These are phyloP conservation scores for Penicillium sp. DNA, from an alignment of 2,329 filamentous ascomycete genomes.

Conservation along the genomic window DNA sequence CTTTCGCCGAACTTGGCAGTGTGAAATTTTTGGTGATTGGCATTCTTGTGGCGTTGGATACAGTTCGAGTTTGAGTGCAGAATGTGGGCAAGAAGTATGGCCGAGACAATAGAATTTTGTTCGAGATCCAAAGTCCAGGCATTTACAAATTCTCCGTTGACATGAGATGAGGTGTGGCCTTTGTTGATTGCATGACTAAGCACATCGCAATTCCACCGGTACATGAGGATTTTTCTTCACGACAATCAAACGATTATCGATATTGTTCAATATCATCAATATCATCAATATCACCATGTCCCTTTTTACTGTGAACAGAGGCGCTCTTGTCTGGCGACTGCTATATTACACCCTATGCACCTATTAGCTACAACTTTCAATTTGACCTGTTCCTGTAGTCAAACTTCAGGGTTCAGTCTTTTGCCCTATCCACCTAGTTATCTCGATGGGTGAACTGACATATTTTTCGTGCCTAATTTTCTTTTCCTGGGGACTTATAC, in stretches of 20 bases:
- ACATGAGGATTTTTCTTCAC: background rate
- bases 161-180: background rate
- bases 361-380: background rate
- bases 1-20: conserved; percentile 19
- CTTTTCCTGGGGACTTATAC: background rate
- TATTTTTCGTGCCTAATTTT: background rate
- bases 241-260: background rate
- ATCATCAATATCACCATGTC: background rate
- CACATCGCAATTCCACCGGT: background rate
- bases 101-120: background rate
- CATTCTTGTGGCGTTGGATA: conserved; percentile 21
- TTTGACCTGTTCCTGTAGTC: background rate
- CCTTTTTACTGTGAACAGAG: background rate
- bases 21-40: conserved; percentile 27
- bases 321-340: background rate
- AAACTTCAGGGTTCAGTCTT: background rate
- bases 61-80: background rate
- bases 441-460: background rate
- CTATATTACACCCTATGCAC: background rate
- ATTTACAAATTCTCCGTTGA: background rate
- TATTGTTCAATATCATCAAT: background rate
- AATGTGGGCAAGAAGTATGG: background rate
- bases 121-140: background rate
- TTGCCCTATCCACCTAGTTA: background rate
- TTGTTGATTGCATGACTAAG: background rate